Evolutionary conservation across 1,139 yeast genomes (phyloP).

Genomic region (Pichia sp.): DNA sequence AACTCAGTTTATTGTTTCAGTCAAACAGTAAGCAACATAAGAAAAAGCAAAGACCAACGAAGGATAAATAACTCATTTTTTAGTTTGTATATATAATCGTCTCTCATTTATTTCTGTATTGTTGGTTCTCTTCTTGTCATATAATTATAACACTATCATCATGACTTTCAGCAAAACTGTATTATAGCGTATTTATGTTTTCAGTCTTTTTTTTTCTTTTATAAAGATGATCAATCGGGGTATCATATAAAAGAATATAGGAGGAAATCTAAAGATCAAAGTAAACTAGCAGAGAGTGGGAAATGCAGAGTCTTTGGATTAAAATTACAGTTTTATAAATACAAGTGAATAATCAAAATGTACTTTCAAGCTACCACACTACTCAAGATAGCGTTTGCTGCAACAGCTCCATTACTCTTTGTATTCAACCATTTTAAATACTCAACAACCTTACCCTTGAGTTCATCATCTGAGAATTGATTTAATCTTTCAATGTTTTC

Average conservation of each 20-base stretch:
- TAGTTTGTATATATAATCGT: neutral
- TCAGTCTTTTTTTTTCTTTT: neutral
- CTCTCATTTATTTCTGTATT: neutral
- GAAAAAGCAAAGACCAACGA: neutral
- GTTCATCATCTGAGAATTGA: constrained; percentile 70
- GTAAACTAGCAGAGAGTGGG: neutral
- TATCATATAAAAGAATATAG: neutral
- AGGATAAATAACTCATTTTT: neutral
- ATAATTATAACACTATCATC: neutral
- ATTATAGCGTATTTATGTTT: neutral
- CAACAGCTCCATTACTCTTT: constrained; percentile 57
- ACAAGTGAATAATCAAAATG: neutral
- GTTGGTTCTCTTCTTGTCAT: neutral
- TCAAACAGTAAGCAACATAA: neutral
- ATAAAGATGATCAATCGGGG: neutral
- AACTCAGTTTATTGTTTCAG: neutral
- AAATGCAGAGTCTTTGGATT: constrained; percentile 2
- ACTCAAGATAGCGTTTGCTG: constrained; percentile 52
- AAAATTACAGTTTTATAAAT: neutral
- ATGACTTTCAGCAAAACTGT: too few relatives aligned
- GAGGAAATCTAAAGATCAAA: neutral
- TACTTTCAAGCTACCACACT: constrained; percentile 42
- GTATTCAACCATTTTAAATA: constrained; percentile 71
- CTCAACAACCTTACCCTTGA: constrained; percentile 57
- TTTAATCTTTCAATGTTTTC: constrained; percentile 71